Evolutionary conservation across 2,329 filamentous ascomycete species (phyloP).

Genomic region (Rhinocladiella similis): DNA sequence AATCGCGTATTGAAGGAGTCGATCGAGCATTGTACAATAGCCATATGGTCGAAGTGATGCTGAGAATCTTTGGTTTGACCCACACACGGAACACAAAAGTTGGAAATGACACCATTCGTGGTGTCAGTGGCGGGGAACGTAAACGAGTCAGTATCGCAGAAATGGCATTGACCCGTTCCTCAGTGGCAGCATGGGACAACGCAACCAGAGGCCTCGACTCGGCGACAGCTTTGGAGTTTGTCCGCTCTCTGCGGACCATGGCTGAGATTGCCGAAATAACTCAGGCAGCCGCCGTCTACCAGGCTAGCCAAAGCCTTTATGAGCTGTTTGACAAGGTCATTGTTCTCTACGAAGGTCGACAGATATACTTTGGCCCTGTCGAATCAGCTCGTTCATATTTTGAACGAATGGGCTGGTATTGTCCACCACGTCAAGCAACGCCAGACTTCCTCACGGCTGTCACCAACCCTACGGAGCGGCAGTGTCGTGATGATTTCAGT

Average conservation of each 20-base stretch:
- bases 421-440: conserved; percentile 61
- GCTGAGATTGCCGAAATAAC: conserved; percentile 51
- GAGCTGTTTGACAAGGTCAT: conserved; percentile 70
- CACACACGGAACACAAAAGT: conserved; percentile 67
- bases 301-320: conserved; percentile 51
- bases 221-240: conserved; percentile 59
- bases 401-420: conserved; percentile 64
- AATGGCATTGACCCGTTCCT: conserved; percentile 34
- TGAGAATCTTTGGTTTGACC: conserved; percentile 65
- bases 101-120: conserved; percentile 65
- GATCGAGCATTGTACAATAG: conserved; percentile 4
- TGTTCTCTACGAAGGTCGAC: conserved; percentile 64
- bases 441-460: conserved; percentile 67
- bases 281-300: conserved; percentile 59
- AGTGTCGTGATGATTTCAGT: conserved; percentile 44
- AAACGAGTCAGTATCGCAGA: conserved; percentile 71
- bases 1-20: conserved; percentile 4
- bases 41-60: conserved; percentile 37
- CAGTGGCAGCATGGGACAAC: conserved; percentile 56
- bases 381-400: conserved; percentile 63
- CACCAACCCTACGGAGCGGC: conserved; percentile 55
- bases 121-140: conserved; percentile 67
- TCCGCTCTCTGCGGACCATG: conserved; percentile 50
- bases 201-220: conserved; percentile 54
- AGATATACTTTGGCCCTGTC: conserved; percentile 65